A percentile compares a stretch with the other conserved stretches of the same genome.
These are phyloP conservation scores for Exidia glandulosa DNA, from an alignment of 768 basidiomycete species.

Conservation along the genomic window DNA sequence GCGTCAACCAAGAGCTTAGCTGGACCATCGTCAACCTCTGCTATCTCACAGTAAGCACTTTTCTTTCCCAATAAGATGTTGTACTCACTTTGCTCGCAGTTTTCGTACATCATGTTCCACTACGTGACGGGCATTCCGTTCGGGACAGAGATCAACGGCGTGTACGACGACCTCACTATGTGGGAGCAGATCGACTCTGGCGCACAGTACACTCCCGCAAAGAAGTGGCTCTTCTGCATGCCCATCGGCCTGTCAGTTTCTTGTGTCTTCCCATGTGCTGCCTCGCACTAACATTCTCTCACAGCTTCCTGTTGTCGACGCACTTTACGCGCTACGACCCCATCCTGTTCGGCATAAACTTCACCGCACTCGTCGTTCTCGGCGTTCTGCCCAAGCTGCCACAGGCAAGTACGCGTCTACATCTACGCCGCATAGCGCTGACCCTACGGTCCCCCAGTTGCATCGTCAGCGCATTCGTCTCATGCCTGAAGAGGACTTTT, in stretches of 20 bases:
- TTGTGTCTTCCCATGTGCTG: constrained; percentile 1
- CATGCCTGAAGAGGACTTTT: constrained; percentile 38
- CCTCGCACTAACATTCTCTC: constrained; percentile 12
- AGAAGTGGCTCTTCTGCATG: constrained; percentile 89
- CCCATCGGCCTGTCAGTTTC: constrained; percentile 75
- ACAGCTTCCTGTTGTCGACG: constrained; percentile 89
- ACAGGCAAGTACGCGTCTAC: constrained; percentile 37
- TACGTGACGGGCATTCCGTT: constrained; percentile 97
- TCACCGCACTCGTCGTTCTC: constrained; percentile 55
- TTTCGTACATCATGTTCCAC: constrained; percentile 98
- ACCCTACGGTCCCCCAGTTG: constrained; percentile 36
- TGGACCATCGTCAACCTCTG: constrained; percentile 90
- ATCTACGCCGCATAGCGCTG: constrained; percentile 17
- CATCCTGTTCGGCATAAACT: constrained; percentile 84
- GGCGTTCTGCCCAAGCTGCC: constrained; percentile 93
- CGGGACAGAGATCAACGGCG: constrained; percentile 73
- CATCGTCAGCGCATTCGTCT: constrained; percentile 78
- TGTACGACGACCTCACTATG: constrained; percentile 92
- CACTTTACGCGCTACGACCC: constrained; percentile 98
- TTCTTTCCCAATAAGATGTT: constrained; percentile 20
- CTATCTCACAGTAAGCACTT: constrained; percentile 73
- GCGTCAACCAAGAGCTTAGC: constrained; percentile 86
- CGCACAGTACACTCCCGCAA: constrained; percentile 95
- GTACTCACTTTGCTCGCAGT: constrained; percentile 27
- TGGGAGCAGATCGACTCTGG: constrained; percentile 99